A percentile compares a stretch with the other conserved stretches of the same genome.
phyloP scores from a whole-genome alignment of 2,329 filamentous ascomycete species.

The Apiospora saccharicola region DNA sequence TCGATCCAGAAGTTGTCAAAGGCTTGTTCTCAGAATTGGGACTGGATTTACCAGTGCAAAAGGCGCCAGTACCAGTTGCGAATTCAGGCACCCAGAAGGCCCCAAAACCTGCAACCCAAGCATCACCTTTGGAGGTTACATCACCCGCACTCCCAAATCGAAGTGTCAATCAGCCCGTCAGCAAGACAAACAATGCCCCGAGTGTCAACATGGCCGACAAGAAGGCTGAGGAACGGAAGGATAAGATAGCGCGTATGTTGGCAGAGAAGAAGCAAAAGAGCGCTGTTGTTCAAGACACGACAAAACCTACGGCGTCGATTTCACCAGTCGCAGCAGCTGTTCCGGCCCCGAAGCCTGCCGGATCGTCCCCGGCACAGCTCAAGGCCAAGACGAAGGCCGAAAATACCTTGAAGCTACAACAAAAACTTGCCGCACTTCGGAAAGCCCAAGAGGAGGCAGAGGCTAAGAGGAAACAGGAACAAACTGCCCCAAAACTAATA shows the following conservation, averaged over 20 bases:
- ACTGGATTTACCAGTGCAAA: constrained; percentile 53
- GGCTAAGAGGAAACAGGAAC: constrained; percentile 36
- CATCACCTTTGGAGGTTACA: constrained; percentile 26
- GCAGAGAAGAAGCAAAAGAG: constrained; percentile 44
- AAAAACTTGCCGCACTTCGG: constrained; percentile 80
- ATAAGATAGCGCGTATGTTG: constrained; percentile 44
- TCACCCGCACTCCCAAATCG: not conserved
- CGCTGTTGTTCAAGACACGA: constrained; percentile 24
- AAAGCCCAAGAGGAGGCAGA: constrained; percentile 49
- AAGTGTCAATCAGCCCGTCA: constrained; percentile 1
- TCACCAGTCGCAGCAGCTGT: constrained; percentile 26
- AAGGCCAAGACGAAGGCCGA: constrained; percentile 62
- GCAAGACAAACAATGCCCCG: constrained; percentile 21
- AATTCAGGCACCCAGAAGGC: not conserved
- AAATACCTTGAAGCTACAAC: constrained; percentile 76
- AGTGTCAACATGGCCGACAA: constrained; percentile 35
- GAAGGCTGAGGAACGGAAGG: constrained; percentile 44
- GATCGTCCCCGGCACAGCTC: constrained; percentile 32
- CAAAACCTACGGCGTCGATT: constrained; percentile 32
- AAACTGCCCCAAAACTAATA: constrained; percentile 26
- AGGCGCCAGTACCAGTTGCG: constrained; percentile 25
- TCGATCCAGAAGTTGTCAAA: constrained; percentile 69
- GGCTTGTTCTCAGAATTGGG: constrained; percentile 74
- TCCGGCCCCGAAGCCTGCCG: constrained; percentile 25
- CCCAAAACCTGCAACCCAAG: constrained; percentile 10